Percentiles rank a stretch among this genome's conserved stretches.
phyloP scores from a whole-genome alignment of 495 filamentous ascomycete genomes.

The Parmelia sp. region DNA sequence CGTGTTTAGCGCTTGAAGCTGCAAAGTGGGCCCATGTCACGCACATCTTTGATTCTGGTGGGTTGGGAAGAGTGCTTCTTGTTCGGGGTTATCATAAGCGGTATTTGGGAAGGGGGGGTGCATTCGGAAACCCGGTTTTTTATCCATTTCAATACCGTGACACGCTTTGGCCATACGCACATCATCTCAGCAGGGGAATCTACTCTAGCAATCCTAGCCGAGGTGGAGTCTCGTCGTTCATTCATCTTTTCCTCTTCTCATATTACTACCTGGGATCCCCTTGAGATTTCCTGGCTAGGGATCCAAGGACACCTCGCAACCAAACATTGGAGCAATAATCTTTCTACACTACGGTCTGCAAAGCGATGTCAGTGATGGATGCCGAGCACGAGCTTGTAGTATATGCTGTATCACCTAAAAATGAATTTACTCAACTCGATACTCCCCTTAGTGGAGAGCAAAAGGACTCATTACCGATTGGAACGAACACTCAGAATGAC shows the following conservation, averaged over 20 bases:
- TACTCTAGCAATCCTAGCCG: no score
- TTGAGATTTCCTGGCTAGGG: neutral
- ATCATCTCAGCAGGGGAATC: no score
- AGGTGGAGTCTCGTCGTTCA: no score
- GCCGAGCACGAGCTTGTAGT: neutral
- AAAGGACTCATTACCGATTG: neutral
- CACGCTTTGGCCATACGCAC: neutral
- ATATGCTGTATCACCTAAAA: neutral
- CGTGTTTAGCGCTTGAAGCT: no score
- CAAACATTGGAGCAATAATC: neutral
- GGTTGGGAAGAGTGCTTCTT: no score
- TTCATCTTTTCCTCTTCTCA: no score
- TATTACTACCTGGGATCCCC: neutral
- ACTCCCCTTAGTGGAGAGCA: neutral
- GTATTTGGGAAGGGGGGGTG: no score
- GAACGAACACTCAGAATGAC: neutral
- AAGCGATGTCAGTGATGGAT: neutral
- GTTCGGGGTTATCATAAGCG: no score
- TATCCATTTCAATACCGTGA: neutral
- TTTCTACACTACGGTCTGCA: neutral
- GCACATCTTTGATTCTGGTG: no score
- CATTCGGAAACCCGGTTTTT: no score
- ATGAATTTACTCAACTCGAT: neutral
- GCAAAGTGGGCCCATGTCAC: no score
- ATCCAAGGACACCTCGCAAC: neutral